Base-by-base conservation (phyloP, 2,329 filamentous ascomycete genomes). In the Aspergillus fumigatus region DNA sequence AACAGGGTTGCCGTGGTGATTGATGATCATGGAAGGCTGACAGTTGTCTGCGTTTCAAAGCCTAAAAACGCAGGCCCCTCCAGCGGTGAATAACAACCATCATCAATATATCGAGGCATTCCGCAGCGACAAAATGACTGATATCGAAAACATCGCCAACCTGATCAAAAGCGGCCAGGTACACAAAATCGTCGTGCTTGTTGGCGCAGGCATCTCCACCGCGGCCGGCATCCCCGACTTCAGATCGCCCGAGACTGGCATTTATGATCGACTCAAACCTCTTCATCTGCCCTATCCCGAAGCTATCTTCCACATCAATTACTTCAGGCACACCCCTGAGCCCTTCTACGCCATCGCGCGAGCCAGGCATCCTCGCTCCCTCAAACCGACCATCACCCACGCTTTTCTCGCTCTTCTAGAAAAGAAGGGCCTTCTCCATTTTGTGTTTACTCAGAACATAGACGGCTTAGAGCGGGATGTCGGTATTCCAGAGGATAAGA, bases 391-490 rank as follows among this genome's bases (percentile, higher is more conserved):
- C 1, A 79, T 95, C 53, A 88, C 90, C 0, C 92, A 96, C 74
- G 86, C 84, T 38, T 96, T 96, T 74, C 84, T 96, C 60, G 79
- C 84, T 1, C 79, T 96, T 10, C 82, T 96, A 2, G 83, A 89
- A 41, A 78, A 83, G 58, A 94, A 91, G 74, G 82, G 82, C 8
- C 75, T 93, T 17, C 77, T 96, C n/a, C 78, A 85, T 62, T 91
- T 89, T 78, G 80, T 92, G 51, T 96, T 96, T 70, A 96, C 91
- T 0, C 92, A 96, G 69, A 96, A 96, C 69, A 95, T 96, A 63
- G 92, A 96, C 74, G 92, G 89, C 61, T 80, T 96, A 5, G 92
- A 96, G 73, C 82, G 89, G n/a, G 81, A 82, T 59, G 91, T 90
- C 9, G 92, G 92, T 19, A 86, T 96, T 0, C 87, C 89, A 0